Percentiles rank a stretch among this genome's conserved stretches.
Evolutionary conservation across 495 filamentous ascomycete genomes (phyloP).

Genomic region (Penicillium silybi): DNA sequence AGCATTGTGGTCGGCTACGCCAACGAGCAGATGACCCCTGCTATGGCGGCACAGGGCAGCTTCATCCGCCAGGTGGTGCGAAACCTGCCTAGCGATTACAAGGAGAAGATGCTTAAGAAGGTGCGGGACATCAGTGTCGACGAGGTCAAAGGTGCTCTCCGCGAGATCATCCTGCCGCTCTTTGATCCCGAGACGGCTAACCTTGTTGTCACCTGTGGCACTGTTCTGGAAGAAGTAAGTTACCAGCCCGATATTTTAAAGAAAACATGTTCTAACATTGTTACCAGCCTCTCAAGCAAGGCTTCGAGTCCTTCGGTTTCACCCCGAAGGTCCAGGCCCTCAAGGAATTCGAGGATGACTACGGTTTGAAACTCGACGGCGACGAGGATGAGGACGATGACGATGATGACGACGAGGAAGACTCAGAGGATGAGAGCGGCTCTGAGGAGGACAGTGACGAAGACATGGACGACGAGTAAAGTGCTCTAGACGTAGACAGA

Average conservation of each 20-base stretch:
- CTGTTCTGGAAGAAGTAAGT: constrained; percentile 77
- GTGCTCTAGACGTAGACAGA: constrained; percentile 12
- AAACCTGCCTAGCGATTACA: constrained; percentile 74
- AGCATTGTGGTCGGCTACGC: constrained; percentile 80
- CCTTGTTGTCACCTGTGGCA: constrained; percentile 82
- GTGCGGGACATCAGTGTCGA: constrained; percentile 73
- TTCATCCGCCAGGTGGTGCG: constrained; percentile 79
- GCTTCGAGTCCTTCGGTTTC: constrained; percentile 72
- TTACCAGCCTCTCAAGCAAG: constrained; percentile 63
- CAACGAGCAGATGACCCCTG: constrained; percentile 81
- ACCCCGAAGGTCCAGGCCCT: constrained; percentile 70
- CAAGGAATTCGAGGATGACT: constrained; percentile 83
- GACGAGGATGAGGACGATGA: constrained; percentile 64
- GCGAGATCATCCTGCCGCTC: constrained; percentile 68
- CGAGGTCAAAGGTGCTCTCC: constrained; percentile 72
- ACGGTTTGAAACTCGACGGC: constrained; percentile 72
- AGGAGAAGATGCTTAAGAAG: constrained; percentile 65
- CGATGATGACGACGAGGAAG: constrained; percentile 54
- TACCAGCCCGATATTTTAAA: neutral
- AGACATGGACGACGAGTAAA: constrained; percentile 22
- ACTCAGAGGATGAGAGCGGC: constrained; percentile 34
- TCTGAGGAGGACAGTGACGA: constrained; percentile 37
- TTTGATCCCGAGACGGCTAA: constrained; percentile 76
- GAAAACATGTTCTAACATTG: constrained; percentile 1
- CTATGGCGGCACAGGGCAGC: constrained; percentile 70